Evolutionary conservation across 2,329 filamentous ascomycete genomes (phyloP).

Genomic region (Epicoccum sorghinum): DNA sequence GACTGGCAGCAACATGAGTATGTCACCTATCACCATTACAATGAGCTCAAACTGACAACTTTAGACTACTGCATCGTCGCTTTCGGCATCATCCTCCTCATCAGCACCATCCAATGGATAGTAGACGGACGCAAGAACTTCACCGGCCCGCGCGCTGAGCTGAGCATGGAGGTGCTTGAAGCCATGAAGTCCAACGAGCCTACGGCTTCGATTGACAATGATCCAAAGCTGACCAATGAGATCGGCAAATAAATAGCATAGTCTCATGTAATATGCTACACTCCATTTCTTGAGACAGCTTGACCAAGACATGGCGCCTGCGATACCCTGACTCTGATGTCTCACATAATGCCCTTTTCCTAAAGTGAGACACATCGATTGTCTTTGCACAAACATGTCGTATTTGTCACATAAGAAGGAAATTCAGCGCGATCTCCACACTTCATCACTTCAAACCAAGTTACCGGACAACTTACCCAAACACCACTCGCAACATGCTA

Average conservation of each 20-base stretch:
- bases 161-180: constrained; percentile 52
- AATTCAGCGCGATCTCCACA: no score
- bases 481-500: no score
- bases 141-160: constrained; percentile 53
- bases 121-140: constrained; percentile 68
- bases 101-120: constrained; percentile 65
- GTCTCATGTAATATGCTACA: background rate
- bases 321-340: no score
- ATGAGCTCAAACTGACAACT: constrained; percentile 17
- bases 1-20: constrained; percentile 72
- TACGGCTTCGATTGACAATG: constrained; percentile 61
- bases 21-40: constrained; percentile 23
- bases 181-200: constrained; percentile 35
- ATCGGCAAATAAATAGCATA: background rate
- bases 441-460: no score
- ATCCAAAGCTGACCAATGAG: constrained; percentile 39
- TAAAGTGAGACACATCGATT: no score
- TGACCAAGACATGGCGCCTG: no score
- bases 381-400: no score
- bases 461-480: no score
- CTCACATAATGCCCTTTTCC: no score
- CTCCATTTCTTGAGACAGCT: no score
- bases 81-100: constrained; percentile 63
- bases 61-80: constrained; percentile 61
- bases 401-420: no score